phyloP scores from a whole-genome alignment of 495 filamentous ascomycete genomes.

The Talaromyces proteolyticus region DNA sequence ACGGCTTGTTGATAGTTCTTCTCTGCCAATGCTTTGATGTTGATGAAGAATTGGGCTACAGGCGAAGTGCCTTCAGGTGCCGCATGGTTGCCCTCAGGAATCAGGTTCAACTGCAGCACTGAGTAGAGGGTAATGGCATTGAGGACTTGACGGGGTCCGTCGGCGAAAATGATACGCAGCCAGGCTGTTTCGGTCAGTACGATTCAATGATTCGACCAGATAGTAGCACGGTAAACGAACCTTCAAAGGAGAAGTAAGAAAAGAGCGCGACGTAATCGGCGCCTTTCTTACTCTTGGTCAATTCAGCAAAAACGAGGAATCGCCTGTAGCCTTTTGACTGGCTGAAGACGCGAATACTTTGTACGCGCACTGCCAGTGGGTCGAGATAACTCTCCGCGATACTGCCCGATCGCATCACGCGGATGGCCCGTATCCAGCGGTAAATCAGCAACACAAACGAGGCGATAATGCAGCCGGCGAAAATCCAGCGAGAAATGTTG shows the following conservation, averaged over 20 bases:
- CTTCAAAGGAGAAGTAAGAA: slow-evolving; percentile 90
- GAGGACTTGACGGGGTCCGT: slow-evolving; percentile 83
- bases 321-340: slow-evolving; percentile 68
- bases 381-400: slow-evolving; percentile 92
- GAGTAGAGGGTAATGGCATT: slow-evolving; percentile 86
- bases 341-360: slow-evolving; percentile 69
- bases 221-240: slow-evolving; percentile 35
- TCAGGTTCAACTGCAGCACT: slow-evolving; percentile 63
- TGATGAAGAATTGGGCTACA: slow-evolving; percentile 64
- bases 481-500: slow-evolving; percentile 79
- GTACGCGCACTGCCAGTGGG: slow-evolving; percentile 71
- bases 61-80: slow-evolving; percentile 42
- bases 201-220: no score
- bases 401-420: slow-evolving; percentile 73
- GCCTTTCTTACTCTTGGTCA: slow-evolving; percentile 89
- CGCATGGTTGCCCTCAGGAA: slow-evolving; percentile 51
- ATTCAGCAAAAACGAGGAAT: slow-evolving; percentile 86
- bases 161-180: slow-evolving; percentile 80
- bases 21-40: slow-evolving; percentile 63
- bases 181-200: slow-evolving; percentile 52
- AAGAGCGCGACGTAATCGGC: slow-evolving; percentile 89
- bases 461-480: slow-evolving; percentile 79
- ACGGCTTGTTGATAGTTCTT: slow-evolving; percentile 70
- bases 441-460: slow-evolving; percentile 73
- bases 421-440: slow-evolving; percentile 70